phyloP scores from a whole-genome alignment of 179 eudicot species.

The Beta lomatogona region DNA sequence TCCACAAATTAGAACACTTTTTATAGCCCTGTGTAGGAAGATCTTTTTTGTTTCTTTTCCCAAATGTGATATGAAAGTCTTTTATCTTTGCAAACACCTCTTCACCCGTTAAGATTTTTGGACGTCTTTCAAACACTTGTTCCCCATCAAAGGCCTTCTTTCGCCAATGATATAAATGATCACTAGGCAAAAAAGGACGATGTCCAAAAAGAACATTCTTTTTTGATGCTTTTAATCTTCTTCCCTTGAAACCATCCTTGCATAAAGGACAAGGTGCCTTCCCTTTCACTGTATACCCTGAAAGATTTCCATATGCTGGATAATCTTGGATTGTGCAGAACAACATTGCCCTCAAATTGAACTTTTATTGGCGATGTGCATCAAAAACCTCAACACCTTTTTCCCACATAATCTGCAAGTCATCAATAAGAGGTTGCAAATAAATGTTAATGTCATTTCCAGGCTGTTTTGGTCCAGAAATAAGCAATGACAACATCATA shows the following conservation, averaged over 20 bases:
- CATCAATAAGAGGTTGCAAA: background rate
- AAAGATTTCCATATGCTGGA: background rate
- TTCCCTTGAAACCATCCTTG: background rate
- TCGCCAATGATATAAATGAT: background rate
- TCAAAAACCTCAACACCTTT: background rate
- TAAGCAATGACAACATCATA: background rate
- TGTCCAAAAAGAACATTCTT: background rate
- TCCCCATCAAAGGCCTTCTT: background rate
- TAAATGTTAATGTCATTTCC: constrained; percentile 7
- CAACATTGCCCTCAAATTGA: too few species aligned
- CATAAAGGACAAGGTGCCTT: background rate
- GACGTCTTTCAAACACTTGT: background rate
- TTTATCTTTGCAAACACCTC: background rate
- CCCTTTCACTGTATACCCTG: background rate
- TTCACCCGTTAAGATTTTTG: background rate
- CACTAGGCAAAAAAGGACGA: background rate
- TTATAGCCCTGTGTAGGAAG: background rate
- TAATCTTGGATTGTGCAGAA: too few species aligned
- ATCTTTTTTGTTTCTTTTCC: background rate
- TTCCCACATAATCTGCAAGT: background rate
- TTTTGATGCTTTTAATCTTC: background rate
- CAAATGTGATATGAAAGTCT: background rate
- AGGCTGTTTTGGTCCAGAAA: background rate
- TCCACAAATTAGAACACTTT: background rate
- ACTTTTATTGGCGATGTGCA: background rate